Evolutionary conservation across 148 eudicot genomes (phyloP).

Genomic region (Cornus controversa): DNA sequence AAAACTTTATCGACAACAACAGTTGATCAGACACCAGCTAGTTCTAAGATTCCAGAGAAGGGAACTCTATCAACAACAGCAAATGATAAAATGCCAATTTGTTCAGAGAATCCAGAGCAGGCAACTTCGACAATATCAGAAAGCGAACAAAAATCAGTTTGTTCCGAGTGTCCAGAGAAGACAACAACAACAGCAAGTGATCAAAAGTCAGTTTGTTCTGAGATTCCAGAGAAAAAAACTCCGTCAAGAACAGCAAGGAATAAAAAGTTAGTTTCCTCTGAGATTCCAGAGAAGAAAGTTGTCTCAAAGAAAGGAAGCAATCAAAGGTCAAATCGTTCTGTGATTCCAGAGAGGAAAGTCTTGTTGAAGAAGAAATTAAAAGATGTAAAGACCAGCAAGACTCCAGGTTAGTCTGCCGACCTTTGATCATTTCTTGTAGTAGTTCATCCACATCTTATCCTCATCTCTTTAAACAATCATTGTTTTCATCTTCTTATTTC

Average conservation of each 20-base stretch:
- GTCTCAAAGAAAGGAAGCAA: slow-evolving; percentile 12
- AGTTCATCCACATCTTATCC: not conserved
- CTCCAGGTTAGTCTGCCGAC: slow-evolving; percentile 38
- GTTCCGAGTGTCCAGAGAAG: slow-evolving; percentile 1
- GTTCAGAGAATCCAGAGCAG: slow-evolving; percentile 24
- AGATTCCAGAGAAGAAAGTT: slow-evolving; percentile 34
- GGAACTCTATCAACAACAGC: slow-evolving; percentile 12
- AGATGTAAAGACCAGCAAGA: slow-evolving; percentile 28
- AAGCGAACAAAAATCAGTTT: slow-evolving; percentile 6
- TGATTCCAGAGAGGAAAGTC: slow-evolving; percentile 31
- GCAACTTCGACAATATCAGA: slow-evolving; percentile 11
- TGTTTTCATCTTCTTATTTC: not conserved
- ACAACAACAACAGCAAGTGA: not conserved
- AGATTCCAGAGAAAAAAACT: slow-evolving; percentile 27
- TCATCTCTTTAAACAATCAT: not conserved
- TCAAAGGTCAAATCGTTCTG: slow-evolving; percentile 24
- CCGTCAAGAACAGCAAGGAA: slow-evolving; percentile 17
- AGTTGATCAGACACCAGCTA: slow-evolving; percentile 15
- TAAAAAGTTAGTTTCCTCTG: slow-evolving; percentile 18
- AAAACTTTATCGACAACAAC: slow-evolving; percentile 8
- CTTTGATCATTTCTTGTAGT: not conserved
- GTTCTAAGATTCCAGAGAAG: slow-evolving; percentile 9
- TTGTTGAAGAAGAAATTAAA: slow-evolving; percentile 19
- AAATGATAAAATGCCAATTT: not conserved
- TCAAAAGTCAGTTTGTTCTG: slow-evolving; percentile 19